Evolutionary conservation across 2,329 filamentous ascomycete species (phyloP).

Genomic region (Cladophialophora exuberans): DNA sequence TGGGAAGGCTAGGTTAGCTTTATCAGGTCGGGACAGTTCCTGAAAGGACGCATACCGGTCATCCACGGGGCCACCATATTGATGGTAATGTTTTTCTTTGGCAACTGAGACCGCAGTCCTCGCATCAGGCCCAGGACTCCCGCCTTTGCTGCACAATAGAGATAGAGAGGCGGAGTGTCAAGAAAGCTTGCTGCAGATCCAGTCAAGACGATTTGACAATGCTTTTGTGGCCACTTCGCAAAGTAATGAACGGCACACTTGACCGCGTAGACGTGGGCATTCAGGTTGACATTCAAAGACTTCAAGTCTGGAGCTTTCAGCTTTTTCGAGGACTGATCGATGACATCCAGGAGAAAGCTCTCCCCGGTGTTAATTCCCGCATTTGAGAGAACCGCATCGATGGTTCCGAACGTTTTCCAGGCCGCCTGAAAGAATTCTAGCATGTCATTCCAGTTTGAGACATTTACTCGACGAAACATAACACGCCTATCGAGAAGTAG

Average conservation of each 20-base stretch:
- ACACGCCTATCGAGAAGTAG: background rate
- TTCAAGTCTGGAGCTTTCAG: slow-evolving; percentile 24
- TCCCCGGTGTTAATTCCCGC: slow-evolving; percentile 31
- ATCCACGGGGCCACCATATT: slow-evolving; percentile 30
- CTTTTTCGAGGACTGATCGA: background rate
- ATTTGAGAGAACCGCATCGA: slow-evolving; percentile 36
- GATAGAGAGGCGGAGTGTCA: slow-evolving; percentile 14
- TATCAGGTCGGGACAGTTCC: too few relatives aligned
- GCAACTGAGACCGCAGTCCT: slow-evolving; percentile 28
- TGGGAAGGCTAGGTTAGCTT: background rate
- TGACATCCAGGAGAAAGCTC: slow-evolving; percentile 22
- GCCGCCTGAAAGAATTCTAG: slow-evolving; percentile 31
- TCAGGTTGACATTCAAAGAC: slow-evolving; percentile 34
- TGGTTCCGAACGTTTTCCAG: slow-evolving; percentile 24
- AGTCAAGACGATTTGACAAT: slow-evolving; percentile 13
- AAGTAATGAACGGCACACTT: slow-evolving; percentile 34
- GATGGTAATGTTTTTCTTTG: slow-evolving; percentile 16
- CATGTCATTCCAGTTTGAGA: slow-evolving; percentile 18
- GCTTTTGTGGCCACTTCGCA: slow-evolving; percentile 8
- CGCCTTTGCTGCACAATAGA: slow-evolving; percentile 30
- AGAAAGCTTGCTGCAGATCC: slow-evolving; percentile 15
- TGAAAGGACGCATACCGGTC: slow-evolving; percentile 17
- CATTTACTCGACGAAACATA: slow-evolving; percentile 9
- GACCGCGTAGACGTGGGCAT: slow-evolving; percentile 28
- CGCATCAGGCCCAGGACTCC: slow-evolving; percentile 35